Base-by-base conservation (phyloP, 2,329 filamentous ascomycete species). In the Stagonosporopsis tanaceti region DNA sequence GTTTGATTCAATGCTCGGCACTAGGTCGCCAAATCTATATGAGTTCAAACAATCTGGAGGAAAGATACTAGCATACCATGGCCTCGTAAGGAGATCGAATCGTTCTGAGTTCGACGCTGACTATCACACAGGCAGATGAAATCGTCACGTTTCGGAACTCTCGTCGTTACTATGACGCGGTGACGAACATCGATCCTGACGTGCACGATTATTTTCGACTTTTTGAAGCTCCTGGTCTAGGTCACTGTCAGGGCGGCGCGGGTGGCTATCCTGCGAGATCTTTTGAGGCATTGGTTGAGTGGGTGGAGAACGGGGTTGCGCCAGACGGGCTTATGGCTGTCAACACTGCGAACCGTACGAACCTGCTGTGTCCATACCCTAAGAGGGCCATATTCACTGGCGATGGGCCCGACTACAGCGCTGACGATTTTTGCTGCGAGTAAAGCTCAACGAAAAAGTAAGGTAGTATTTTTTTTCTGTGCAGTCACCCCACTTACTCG, bases 231-330 rank as follows among this genome's bases (percentile, higher is more conserved):
- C 67, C 70, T 3, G 71, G 67, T 2, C 24, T 71, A 1, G 50
- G n/a, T 0, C 69, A 73, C 50, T 70, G 67, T 39, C 25, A 9
- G 1, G 65, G 65, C 22, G 67, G 67, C 0, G 15, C 37, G 1
- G 68, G 69, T 5, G 60, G 55, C 3, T 25, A 62, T 7, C 68
- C 69, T 6, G n/a, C 50, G 1, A 80, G 78, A 6, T 74, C 80
- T 0, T 64, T 74, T 22, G 38, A 62, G 4, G 61, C 62, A 8
- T 41, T 74, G 24, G 64, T 67, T 6, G 46, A 63, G 2, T 74
- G 70, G 71, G 69, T 74, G 0, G 70, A 74, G 47, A 54, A 63
- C 2, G 70, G 63, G 2, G 38, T 50, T 9, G 56, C 27, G 8
- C 66, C 67, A 1, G 61, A 66, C 2, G 56, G 53, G 14, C 38